Conservation (phyloP, 176 grass and related monocot genomes). For the Hsuehochloa calcarea region DNA sequence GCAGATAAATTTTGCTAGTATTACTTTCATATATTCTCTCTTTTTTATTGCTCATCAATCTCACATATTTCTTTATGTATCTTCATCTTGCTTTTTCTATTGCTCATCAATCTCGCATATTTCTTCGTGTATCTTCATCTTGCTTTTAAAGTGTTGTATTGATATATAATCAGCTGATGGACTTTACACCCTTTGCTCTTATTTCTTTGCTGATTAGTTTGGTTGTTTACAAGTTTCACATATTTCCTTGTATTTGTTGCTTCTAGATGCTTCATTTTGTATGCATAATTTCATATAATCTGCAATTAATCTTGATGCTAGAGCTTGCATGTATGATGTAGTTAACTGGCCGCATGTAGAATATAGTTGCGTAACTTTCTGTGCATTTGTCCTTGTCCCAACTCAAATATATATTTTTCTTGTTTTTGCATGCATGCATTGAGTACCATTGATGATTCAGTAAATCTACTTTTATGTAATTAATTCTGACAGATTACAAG, state of each 20-base stretch:
- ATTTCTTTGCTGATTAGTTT: not conserved
- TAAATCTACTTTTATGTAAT: not conserved
- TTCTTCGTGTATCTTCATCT: not conserved
- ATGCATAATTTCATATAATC: not conserved
- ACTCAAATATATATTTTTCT: not conserved
- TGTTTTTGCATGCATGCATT: not conserved
- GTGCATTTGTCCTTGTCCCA: not conserved
- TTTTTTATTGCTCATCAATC: not conserved
- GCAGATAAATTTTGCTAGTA: not conserved
- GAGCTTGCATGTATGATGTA: not conserved
- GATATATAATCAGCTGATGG: not conserved
- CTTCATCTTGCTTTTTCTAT: not conserved
- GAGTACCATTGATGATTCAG: not conserved
- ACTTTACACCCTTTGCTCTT: not conserved
- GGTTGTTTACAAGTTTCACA: not conserved
- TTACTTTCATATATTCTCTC: not conserved
- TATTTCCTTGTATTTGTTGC: not conserved
- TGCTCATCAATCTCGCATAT: not conserved
- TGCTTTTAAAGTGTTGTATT: not conserved
- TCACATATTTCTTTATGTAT: not conserved
- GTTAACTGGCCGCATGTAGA: not conserved
- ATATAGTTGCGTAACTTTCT: not conserved
- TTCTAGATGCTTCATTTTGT: constrained; percentile 13
- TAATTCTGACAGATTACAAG: constrained; percentile 62
- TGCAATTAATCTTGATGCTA: not conserved